Percentiles rank a stretch among this genome's conserved stretches.
Evolutionary conservation across 805 yeast species (phyloP).

Genomic region (Nematodospora valgi): DNA sequence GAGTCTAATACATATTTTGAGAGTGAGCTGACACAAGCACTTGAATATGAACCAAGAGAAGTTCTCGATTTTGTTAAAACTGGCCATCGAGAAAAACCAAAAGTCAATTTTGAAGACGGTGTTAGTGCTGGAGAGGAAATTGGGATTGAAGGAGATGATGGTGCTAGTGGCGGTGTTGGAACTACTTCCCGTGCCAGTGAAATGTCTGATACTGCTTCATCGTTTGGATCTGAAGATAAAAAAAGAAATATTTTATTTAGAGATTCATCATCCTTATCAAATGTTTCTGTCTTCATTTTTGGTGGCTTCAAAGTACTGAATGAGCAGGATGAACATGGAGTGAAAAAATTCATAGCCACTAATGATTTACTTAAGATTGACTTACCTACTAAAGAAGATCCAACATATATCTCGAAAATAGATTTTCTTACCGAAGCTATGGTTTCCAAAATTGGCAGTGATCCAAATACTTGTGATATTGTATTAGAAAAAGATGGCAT

Average conservation of each 20-base stretch:
- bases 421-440: constrained; percentile 14
- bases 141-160: too few relatives aligned
- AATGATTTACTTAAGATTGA: constrained; percentile 35
- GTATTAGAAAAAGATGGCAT: constrained; percentile 6
- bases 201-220: constrained; percentile 6
- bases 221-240: neutral
- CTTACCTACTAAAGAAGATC: constrained; percentile 21
- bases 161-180: too few relatives aligned
- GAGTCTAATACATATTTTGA: neutral
- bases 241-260: constrained; percentile 4
- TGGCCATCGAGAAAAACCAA: neutral
- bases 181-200: neutral
- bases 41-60: constrained; percentile 5
- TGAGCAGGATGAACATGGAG: constrained; percentile 8
- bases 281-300: constrained; percentile 31
- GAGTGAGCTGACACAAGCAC: constrained; percentile 10
- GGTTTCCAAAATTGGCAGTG: constrained; percentile 14
- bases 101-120: too few relatives aligned
- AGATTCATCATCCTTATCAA: constrained; percentile 11
- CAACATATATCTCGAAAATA: neutral
- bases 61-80: neutral
- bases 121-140: too few relatives aligned
- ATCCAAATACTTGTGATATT: constrained; percentile 4
- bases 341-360: constrained; percentile 24
- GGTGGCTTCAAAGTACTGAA: constrained; percentile 33